A percentile compares a stretch with the other conserved stretches of the same genome.
phyloP scores from a whole-genome alignment of 2,329 filamentous ascomycete species.

The Colletotrichum lindemuthianum region DNA sequence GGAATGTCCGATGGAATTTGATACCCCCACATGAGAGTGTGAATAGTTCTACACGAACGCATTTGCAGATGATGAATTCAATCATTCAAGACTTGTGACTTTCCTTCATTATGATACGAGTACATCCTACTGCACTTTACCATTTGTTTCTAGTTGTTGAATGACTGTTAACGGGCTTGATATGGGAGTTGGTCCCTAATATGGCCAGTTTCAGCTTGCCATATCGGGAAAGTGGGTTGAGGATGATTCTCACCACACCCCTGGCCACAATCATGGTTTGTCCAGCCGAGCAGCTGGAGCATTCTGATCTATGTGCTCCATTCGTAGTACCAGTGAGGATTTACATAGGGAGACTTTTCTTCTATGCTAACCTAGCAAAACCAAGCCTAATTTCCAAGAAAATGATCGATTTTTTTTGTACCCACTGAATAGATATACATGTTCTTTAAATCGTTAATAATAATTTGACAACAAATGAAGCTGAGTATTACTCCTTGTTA shows the following conservation, averaged over 20 bases:
- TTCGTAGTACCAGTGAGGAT: too few species aligned
- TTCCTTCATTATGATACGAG: neutral
- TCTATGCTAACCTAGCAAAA: neutral
- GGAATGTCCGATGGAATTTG: constrained; percentile 27
- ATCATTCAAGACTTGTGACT: neutral
- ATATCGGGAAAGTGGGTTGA: constrained; percentile 16
- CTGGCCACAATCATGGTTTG: neutral
- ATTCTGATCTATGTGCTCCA: neutral
- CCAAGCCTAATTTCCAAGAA: too few species aligned
- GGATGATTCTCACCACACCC: neutral
- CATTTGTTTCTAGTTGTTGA: too few species aligned
- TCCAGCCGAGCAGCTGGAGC: neutral
- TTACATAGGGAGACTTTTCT: too few species aligned
- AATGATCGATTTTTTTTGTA: too few species aligned
- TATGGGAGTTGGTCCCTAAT: too few species aligned
- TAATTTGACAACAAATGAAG: too few species aligned
- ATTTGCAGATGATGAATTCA: constrained; percentile 9
- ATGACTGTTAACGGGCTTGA: too few species aligned
- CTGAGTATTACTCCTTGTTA: too few species aligned
- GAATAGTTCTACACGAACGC: neutral
- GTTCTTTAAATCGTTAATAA: too few species aligned
- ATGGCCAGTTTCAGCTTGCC: neutral
- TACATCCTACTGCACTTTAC: neutral
- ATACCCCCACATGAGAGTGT: constrained; percentile 30
- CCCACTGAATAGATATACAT: too few species aligned